Evolutionary conservation across 768 basidiomycete species (phyloP).

Genomic region (Omphalotus guepiniiformis): DNA sequence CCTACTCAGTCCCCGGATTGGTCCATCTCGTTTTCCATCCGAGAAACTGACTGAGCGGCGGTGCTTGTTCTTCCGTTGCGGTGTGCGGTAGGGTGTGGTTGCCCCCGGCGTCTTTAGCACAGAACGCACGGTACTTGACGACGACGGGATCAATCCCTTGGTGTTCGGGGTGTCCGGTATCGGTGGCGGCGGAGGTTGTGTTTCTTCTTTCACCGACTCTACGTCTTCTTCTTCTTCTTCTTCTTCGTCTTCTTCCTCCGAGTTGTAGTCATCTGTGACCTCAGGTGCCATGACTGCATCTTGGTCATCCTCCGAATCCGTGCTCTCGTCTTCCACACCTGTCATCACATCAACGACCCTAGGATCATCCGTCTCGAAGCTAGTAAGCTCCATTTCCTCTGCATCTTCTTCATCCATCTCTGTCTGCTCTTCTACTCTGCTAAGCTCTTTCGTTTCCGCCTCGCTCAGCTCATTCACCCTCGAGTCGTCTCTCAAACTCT

Average conservation of each 20-base stretch:
- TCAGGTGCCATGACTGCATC: conserved; percentile 28
- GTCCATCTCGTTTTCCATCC: conserved; percentile 86
- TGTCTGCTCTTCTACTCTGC: conserved; percentile 43
- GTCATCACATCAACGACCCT: conserved; percentile 51
- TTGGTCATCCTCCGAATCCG: conserved; percentile 46
- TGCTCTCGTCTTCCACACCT: conserved; percentile 42
- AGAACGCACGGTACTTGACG: conserved; percentile 33
- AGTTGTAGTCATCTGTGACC: conserved; percentile 31
- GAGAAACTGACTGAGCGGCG: conserved; percentile 96
- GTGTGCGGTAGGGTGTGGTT: conserved; percentile 50
- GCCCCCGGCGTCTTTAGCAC: conserved; percentile 52
- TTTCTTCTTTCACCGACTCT: not conserved
- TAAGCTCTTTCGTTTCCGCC: conserved; percentile 31
- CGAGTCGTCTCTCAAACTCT: conserved; percentile 72
- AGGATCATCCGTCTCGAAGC: conserved; percentile 68
- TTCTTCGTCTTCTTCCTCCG: conserved; percentile 32
- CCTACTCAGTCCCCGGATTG: conserved; percentile 63
- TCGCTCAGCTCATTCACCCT: conserved; percentile 23
- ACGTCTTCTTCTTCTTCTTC: conserved; percentile 8
- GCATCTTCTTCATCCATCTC: conserved; percentile 59
- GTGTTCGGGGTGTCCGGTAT: conserved; percentile 4
- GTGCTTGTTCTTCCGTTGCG: conserved; percentile 44
- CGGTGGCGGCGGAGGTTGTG: not conserved
- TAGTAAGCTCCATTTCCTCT: conserved; percentile 64
- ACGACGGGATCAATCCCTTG: too few relatives aligned